These are phyloP conservation scores for Talaromyces marneffei DNA, from an alignment of 2,329 filamentous ascomycete species.

Conservation along the genomic window DNA sequence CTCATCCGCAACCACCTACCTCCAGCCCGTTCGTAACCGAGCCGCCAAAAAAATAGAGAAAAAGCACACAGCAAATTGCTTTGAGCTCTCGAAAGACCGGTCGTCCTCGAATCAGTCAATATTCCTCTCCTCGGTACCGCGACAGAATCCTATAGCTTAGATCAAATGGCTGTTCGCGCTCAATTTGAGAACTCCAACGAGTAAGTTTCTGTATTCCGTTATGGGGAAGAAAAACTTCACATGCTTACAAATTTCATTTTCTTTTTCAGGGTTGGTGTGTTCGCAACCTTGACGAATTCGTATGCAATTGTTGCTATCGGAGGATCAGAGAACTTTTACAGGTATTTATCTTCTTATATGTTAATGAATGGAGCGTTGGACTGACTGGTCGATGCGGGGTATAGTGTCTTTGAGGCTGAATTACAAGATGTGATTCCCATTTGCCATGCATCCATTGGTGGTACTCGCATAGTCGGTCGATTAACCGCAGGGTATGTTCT, in stretches of 20 bases:
- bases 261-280: conserved; percentile 76
- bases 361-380: conserved; percentile 3
- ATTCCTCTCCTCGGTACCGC: not conserved
- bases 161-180: conserved; percentile 44
- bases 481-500: conserved; percentile 77
- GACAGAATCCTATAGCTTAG: not conserved
- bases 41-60: not conserved
- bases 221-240: not conserved
- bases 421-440: conserved; percentile 96
- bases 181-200: conserved; percentile 49
- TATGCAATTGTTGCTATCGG: conserved; percentile 93
- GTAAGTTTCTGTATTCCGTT: conserved; percentile 23
- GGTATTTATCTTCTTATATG: conserved; percentile 30
- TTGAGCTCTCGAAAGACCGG: not conserved
- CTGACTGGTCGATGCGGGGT: conserved; percentile 3
- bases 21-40: not conserved
- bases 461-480: conserved; percentile 90
- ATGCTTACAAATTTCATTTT: not conserved
- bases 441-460: conserved; percentile 92
- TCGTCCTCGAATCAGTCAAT: conserved; percentile 1
- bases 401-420: conserved; percentile 91
- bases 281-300: conserved; percentile 92
- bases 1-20: not conserved
- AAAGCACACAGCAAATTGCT: not conserved
- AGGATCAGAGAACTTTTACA: conserved; percentile 98